Conservation (phyloP, 2,329 filamentous ascomycete genomes). For the Ceratocystis lukuohia region DNA sequence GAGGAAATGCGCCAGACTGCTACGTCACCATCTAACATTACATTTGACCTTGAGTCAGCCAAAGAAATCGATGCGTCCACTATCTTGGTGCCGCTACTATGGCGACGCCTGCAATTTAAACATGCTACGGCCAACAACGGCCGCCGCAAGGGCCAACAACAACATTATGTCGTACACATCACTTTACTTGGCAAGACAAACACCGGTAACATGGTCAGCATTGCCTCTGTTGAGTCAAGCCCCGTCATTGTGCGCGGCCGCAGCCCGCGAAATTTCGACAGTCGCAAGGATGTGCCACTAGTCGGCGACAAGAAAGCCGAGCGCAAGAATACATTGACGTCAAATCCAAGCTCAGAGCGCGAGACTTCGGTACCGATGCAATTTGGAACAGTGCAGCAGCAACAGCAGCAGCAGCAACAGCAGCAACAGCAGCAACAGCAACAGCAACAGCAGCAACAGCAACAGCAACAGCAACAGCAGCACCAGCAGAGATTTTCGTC, state of each 20-base stretch:
- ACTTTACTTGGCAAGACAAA: conserved; percentile 67
- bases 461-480: background rate
- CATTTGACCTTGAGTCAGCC: conserved; percentile 41
- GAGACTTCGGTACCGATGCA: conserved; percentile 19
- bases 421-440: background rate
- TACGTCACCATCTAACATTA: conserved; percentile 39
- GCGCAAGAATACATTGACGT: conserved; percentile 28
- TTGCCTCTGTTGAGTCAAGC: conserved; percentile 78
- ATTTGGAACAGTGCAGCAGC: conserved; percentile 18
- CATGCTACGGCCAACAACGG: conserved; percentile 96
- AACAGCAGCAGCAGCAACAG: background rate
- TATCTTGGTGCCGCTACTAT: conserved; percentile 71
- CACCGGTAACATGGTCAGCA: conserved; percentile 50
- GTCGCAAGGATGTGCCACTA: conserved; percentile 70
- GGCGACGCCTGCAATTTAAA: conserved; percentile 91
- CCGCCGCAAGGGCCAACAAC: conserved; percentile 81
- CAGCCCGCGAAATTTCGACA: conserved; percentile 88
- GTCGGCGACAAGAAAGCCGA: conserved; percentile 40
- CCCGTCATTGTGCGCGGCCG: conserved; percentile 91
- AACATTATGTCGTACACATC: conserved; percentile 84
- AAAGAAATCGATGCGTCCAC: conserved; percentile 66
- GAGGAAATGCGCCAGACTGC: conserved; percentile 38
- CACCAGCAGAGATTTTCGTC: conserved; percentile 15
- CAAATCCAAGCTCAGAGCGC: conserved; percentile 21
- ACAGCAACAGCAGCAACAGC: background rate